Conservation (phyloP, 2,329 filamentous ascomycete species). For the Harringtonia aguacate region DNA sequence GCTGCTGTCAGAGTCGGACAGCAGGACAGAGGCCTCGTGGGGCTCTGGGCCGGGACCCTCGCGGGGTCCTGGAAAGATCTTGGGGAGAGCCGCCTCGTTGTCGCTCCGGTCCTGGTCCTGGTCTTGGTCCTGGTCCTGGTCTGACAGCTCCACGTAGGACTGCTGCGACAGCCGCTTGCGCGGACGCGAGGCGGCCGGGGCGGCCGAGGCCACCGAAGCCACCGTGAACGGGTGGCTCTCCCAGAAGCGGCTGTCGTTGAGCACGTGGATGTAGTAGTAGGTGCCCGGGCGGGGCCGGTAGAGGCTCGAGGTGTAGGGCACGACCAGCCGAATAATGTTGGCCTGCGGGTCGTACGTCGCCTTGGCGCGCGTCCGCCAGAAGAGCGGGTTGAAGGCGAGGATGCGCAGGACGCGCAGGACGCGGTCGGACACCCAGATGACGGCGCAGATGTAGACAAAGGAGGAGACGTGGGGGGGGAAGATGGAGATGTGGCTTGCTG, state of each 20-base stretch:
- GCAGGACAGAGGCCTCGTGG: background rate
- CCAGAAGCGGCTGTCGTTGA: slow-evolving; percentile 29
- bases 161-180: background rate
- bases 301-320: slow-evolving; percentile 22
- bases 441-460: slow-evolving; percentile 3
- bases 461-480: slow-evolving; percentile 31
- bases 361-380: slow-evolving; percentile 14
- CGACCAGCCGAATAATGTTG: slow-evolving; percentile 29
- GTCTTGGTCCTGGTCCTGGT: background rate
- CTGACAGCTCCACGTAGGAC: background rate
- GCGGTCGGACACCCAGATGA: slow-evolving; percentile 11
- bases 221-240: slow-evolving; percentile 41
- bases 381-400: slow-evolving; percentile 24
- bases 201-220: slow-evolving; percentile 14
- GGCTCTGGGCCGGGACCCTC: too few relatives aligned
- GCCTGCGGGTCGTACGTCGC: slow-evolving; percentile 24
- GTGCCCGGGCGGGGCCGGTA: slow-evolving; percentile 25
- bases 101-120: background rate
- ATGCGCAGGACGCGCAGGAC: slow-evolving; percentile 27
- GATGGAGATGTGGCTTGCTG: slow-evolving; percentile 24
- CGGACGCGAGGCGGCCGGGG: background rate
- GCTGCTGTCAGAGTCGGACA: background rate
- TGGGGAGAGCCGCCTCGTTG: too few relatives aligned
- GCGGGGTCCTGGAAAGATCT: too few relatives aligned
- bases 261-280: slow-evolving; percentile 33